Base-by-base conservation (phyloP, 2,329 filamentous ascomycete species). In the Rhinocladiella similis region DNA sequence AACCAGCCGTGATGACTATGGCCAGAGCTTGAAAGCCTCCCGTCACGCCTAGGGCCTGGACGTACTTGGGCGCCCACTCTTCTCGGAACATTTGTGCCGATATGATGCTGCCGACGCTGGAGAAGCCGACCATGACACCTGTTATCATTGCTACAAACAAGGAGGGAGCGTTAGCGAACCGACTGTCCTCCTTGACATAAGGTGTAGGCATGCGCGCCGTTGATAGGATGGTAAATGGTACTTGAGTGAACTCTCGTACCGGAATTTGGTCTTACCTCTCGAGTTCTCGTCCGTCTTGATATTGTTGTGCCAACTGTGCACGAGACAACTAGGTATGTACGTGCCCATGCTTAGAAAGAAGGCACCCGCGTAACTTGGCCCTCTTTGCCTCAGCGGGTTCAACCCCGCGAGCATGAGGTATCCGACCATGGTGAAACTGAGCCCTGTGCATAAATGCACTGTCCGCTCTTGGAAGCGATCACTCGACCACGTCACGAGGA, bases 311-410 rank as follows among this genome's bases (percentile, higher is more conserved):
- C 85, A 87, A 54, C 83, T 77, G 63, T 84, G 75, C 14, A 86
- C 76, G 12, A 92, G 5, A 12, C 42, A 45, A 0, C 84, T 88
- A 0, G 89, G 88, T 0, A 88, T 88, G 1, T 84, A 86, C 0
- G 87, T 90, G 14, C 89, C 89, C 85, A 87, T 91, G 10, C 85
- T 88, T 87, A 91, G 90, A 86, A 91, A 88, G 70, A 91, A 92
- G 53, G 81, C 85, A 5, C 88, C 87, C 61, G 85, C 91, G 67
- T 91, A 91, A 0, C 87, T 88, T 1, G 90, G 77, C 2, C 80
- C 77, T 14, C 87, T 69, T 36, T 87, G 75, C 2, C 75, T 65
- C 36, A 82, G 70, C 14, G 90, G 83, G 25, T 83, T 73, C 55
- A 93, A 87, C 16, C 85, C 79, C 0, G 87, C 87, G 64, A 88